These are phyloP conservation scores for Gossypium australe DNA, from an alignment of 345 rosid species.

Conservation along the genomic window DNA sequence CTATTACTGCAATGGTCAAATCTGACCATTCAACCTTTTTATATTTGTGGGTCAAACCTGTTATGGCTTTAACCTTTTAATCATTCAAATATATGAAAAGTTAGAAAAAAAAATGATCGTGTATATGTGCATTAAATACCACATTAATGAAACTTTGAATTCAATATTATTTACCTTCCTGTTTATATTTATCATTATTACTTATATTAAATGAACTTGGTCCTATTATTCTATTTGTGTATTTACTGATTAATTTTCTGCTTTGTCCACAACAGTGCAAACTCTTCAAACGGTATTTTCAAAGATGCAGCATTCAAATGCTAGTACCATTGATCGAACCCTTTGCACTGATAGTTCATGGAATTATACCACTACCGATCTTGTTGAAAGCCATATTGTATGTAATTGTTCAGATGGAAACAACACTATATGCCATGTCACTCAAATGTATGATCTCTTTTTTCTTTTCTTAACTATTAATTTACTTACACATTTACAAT, in stretches of 20 bases:
- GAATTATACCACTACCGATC: neutral
- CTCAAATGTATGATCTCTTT: constrained; percentile 41
- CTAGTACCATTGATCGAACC: constrained; percentile 20
- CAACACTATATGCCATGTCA: constrained; percentile 50
- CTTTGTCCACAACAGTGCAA: constrained; percentile 35
- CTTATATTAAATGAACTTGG: neutral
- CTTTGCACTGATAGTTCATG: constrained; percentile 45
- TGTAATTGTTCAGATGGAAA: constrained; percentile 44
- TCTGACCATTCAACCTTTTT: neutral
- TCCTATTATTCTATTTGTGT: neutral
- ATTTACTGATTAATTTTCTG: neutral
- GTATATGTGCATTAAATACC: no score
- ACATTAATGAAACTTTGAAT: no score
- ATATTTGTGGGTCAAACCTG: neutral
- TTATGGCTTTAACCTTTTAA: neutral
- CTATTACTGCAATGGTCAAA: neutral
- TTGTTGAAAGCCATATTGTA: constrained; percentile 24
- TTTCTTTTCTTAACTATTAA: neutral
- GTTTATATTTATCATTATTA: neutral
- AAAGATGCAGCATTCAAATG: constrained; percentile 31
- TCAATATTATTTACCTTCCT: no score
- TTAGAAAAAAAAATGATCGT: no score
- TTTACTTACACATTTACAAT: neutral
- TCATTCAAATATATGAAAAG: no score
- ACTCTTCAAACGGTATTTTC: constrained; percentile 38